Evolutionary conservation across 2,329 filamentous ascomycete genomes (phyloP).

Genomic region (Colletotrichum ledebouriae): DNA sequence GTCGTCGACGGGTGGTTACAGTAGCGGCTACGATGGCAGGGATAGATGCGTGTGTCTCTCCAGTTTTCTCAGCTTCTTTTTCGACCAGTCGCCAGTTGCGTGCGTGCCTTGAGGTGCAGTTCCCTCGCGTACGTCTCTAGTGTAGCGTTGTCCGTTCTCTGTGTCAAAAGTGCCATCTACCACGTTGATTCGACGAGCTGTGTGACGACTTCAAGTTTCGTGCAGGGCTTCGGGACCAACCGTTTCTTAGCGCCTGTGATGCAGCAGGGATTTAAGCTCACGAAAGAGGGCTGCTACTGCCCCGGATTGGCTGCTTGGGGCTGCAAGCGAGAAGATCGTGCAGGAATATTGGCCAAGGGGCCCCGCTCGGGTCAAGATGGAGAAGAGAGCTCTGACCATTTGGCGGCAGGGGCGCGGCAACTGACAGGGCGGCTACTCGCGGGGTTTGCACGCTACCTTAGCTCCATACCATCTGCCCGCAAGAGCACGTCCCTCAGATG

Average conservation of each 20-base stretch:
- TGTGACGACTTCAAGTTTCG: constrained; percentile 61
- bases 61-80: constrained; percentile 16
- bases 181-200: constrained; percentile 53
- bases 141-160: constrained; percentile 22
- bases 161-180: constrained; percentile 21
- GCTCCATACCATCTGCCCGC: too few species aligned
- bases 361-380: constrained; percentile 29
- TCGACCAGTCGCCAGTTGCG: constrained; percentile 2
- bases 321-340: constrained; percentile 46
- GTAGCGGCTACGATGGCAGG: constrained; percentile 23
- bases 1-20: constrained; percentile 8
- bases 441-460: constrained; percentile 33
- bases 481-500: too few species aligned
- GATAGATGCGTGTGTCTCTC: constrained; percentile 21
- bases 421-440: constrained; percentile 37
- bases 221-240: constrained; percentile 64
- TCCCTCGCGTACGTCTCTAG: constrained; percentile 39
- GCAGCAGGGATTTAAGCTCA: constrained; percentile 47
- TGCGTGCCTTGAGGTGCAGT: background rate
- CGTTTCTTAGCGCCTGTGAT: constrained; percentile 55
- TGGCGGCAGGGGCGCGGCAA: constrained; percentile 24
- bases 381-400: constrained; percentile 40
- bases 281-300: constrained; percentile 49
- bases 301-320: constrained; percentile 56
- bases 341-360: constrained; percentile 48